phyloP scores from a whole-genome alignment of 805 yeast genomes.

The Ogataea pini region DNA sequence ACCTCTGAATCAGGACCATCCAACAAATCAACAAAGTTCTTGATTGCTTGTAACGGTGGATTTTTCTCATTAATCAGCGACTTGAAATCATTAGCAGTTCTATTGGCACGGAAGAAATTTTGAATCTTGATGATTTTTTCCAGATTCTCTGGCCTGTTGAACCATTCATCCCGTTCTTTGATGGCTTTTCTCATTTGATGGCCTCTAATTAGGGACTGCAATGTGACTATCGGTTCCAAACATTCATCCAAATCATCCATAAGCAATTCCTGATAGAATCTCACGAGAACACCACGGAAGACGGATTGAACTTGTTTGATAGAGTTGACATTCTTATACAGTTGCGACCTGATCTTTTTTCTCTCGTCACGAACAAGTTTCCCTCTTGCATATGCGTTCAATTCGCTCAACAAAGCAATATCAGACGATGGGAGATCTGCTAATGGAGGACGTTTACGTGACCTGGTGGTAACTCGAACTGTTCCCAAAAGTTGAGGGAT shows the following conservation, averaged over 20 bases:
- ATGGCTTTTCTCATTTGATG: slow-evolving; percentile 39
- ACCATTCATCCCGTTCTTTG: slow-evolving; percentile 44
- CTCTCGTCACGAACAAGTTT: slow-evolving; percentile 37
- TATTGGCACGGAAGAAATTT: slow-evolving; percentile 65
- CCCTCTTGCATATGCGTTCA: slow-evolving; percentile 49
- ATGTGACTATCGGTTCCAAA: slow-evolving; percentile 37
- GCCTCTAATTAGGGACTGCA: slow-evolving; percentile 64
- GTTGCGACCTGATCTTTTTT: slow-evolving; percentile 12
- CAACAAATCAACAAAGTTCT: slow-evolving; percentile 72
- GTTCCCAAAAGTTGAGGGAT: neutral
- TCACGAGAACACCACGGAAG: slow-evolving; percentile 61
- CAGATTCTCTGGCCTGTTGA: slow-evolving; percentile 47
- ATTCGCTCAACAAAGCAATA: slow-evolving; percentile 29
- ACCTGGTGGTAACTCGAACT: slow-evolving; percentile 5
- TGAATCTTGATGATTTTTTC: slow-evolving; percentile 72
- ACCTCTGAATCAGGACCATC: slow-evolving; percentile 65
- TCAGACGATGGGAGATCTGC: neutral
- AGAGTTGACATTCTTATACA: slow-evolving; percentile 27
- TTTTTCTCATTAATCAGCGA: slow-evolving; percentile 66
- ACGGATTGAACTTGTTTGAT: slow-evolving; percentile 54
- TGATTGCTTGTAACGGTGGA: slow-evolving; percentile 77
- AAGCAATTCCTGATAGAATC: slow-evolving; percentile 56
- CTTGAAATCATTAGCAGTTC: slow-evolving; percentile 71
- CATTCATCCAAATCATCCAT: slow-evolving; percentile 54
- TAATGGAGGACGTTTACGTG: neutral